These are phyloP conservation scores for Allantophomopsis cytisporea DNA, from an alignment of 2,329 filamentous ascomycete genomes.

Conservation along the genomic window DNA sequence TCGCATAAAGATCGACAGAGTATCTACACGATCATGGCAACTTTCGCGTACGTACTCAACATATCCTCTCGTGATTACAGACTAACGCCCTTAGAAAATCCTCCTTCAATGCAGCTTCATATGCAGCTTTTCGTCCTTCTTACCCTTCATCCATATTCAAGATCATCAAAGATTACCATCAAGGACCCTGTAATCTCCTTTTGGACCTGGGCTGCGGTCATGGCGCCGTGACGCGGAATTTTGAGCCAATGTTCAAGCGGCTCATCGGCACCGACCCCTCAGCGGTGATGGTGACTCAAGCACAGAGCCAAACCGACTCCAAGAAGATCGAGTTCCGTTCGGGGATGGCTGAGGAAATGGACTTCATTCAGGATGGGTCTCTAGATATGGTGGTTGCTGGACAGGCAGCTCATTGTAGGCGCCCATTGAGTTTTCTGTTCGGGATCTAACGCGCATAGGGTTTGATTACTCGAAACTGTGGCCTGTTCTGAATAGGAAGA, in stretches of 20 bases:
- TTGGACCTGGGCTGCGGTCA: constrained; percentile 54
- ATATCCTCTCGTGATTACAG: constrained; percentile 1
- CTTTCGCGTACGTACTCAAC: constrained; percentile 30
- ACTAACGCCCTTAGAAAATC: constrained; percentile 27
- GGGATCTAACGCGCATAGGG: constrained; percentile 18
- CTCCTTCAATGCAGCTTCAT: constrained; percentile 40
- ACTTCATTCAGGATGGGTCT: constrained; percentile 30
- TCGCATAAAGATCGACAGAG: too few relatives aligned
- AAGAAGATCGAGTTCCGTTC: constrained; percentile 33
- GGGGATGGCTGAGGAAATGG: constrained; percentile 37
- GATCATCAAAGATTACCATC: constrained; percentile 38
- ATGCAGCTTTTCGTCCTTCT: constrained; percentile 44
- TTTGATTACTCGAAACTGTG: constrained; percentile 44
- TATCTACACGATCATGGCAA: constrained; percentile 22
- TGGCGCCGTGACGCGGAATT: constrained; percentile 38
- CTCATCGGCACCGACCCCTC: constrained; percentile 44
- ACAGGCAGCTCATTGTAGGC: constrained; percentile 42
- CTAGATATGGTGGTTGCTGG: constrained; percentile 36
- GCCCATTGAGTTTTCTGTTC: too few relatives aligned
- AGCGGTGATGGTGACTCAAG: constrained; percentile 39
- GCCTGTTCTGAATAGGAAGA: constrained; percentile 37
- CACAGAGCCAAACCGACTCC: constrained; percentile 23
- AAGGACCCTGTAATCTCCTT: constrained; percentile 19
- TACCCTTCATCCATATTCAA: constrained; percentile 42
- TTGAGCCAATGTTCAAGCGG: constrained; percentile 35